Evolutionary conservation across 345 rosid species (phyloP).

Genomic region (Moricandia arvensis): DNA sequence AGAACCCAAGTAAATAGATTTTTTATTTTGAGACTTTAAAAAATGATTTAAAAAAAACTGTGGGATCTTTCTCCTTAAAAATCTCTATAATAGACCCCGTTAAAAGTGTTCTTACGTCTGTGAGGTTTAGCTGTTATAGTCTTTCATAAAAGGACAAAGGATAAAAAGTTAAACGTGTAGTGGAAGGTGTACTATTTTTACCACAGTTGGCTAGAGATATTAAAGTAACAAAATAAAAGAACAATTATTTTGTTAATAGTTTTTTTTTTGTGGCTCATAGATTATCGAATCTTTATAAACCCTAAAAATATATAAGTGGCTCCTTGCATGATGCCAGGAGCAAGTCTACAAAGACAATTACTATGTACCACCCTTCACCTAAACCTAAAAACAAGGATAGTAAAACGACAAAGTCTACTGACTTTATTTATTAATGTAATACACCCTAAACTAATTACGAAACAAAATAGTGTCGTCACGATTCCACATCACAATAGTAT

Average conservation of each 20-base stretch:
- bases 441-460: not conserved
- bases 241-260: too few species aligned
- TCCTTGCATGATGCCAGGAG: constrained; percentile 10
- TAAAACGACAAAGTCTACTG: not conserved
- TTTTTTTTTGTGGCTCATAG: not conserved
- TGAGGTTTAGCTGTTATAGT: not conserved
- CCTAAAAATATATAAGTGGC: constrained; percentile 1
- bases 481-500: constrained; percentile 8
- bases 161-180: not conserved
- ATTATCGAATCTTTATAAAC: not conserved
- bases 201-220: not conserved
- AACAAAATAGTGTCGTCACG: not conserved
- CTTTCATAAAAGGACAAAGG: not conserved
- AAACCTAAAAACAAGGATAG: not conserved
- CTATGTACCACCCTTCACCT: constrained; percentile 1
- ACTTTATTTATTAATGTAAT: not conserved
- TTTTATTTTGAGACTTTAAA: too few species aligned
- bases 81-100: too few species aligned
- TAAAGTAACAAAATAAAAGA: not conserved
- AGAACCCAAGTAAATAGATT: too few species aligned
- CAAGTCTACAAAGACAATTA: not conserved
- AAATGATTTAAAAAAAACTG: too few species aligned
- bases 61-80: too few species aligned
- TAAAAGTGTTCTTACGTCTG: too few species aligned
- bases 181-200: not conserved